Conservation (phyloP, 805 yeast species). For the Metschnikowia drakensbergensis region DNA sequence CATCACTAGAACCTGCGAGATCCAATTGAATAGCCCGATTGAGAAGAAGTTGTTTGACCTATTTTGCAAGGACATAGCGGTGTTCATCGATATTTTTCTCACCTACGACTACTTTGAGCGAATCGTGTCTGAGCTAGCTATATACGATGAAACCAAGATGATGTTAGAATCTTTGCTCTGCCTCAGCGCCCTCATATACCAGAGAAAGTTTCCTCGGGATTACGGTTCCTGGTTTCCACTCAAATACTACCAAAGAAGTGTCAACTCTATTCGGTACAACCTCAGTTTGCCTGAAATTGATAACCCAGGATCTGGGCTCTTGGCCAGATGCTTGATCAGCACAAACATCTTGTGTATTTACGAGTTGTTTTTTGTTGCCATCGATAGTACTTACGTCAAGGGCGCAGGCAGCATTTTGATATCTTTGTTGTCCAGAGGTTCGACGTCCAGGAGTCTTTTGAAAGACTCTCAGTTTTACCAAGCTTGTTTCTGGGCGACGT, state of each 20-base stretch:
- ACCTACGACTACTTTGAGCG: constrained; percentile 27
- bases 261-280: constrained; percentile 30
- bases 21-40: constrained; percentile 18
- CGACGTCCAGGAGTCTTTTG: constrained; percentile 20
- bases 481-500: constrained; percentile 37
- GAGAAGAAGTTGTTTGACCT: constrained; percentile 33
- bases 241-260: constrained; percentile 35
- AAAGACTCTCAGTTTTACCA: constrained; percentile 28
- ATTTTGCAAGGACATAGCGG: constrained; percentile 28
- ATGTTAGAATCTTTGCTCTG: constrained; percentile 35
- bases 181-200: constrained; percentile 34
- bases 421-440: constrained; percentile 23
- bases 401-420: constrained; percentile 35
- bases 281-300: constrained; percentile 25
- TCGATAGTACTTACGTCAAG: constrained; percentile 35
- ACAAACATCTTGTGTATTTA: constrained; percentile 36
- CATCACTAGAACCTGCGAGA: constrained; percentile 10
- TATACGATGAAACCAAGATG: constrained; percentile 38
- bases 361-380: constrained; percentile 37
- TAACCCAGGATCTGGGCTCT: constrained; percentile 24
- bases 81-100: constrained; percentile 32
- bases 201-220: constrained; percentile 26
- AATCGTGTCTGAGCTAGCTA: constrained; percentile 34
- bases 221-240: constrained; percentile 32
- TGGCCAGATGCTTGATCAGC: constrained; percentile 35